Base-by-base conservation (phyloP, 805 yeast species). In the Ogataea zsoltii region DNA sequence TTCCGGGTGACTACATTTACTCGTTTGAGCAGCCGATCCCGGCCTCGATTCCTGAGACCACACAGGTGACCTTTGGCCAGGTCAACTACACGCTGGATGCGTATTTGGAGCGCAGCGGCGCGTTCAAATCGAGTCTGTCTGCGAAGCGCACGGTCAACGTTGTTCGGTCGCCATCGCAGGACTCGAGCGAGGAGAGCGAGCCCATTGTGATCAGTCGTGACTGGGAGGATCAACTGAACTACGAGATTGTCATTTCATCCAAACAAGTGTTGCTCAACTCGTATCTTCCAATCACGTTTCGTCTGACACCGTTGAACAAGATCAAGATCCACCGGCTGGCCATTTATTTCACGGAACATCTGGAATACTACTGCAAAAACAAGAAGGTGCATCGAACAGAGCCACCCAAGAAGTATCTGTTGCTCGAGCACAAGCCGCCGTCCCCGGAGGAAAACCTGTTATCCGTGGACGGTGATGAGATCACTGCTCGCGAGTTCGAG, bases 161-260 rank as follows among this genome's bases (percentile, higher is more conserved):
- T 14, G 78, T 94, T 3, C 72, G 99, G 51, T 75, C 90, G 0
- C 91, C 91, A 10, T 74, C 88, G 1, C 90, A 86, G 46, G 79
- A 78, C 31, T 86, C 89, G 33, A 76, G 85, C 18, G 98, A 94
- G 62, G 92, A 87, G 59, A 83, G 85, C 51, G 99, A 94, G 61
- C 98, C 99, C 0, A 92, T 94, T 43, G 87, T 89, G 4, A 89
- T 94, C 30, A 76, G 85, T 21, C 75, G 96, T 48, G 92, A 88
- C 53, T 94, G 99, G 99, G 98, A 92, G 63, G 90, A 88, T 61
- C 88, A 87, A 61, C 66, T 94, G 26, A 83, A 83, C 54, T 94
- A 94, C 61, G 97, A 94, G 59, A 89, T 94, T 35, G 82, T 90
- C 15, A 83, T 94, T 43, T 95, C 96, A 1, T 88, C 96, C 21